These are phyloP conservation scores for Citrus australasica DNA, from an alignment of 345 rosid species.

Conservation along the genomic window DNA sequence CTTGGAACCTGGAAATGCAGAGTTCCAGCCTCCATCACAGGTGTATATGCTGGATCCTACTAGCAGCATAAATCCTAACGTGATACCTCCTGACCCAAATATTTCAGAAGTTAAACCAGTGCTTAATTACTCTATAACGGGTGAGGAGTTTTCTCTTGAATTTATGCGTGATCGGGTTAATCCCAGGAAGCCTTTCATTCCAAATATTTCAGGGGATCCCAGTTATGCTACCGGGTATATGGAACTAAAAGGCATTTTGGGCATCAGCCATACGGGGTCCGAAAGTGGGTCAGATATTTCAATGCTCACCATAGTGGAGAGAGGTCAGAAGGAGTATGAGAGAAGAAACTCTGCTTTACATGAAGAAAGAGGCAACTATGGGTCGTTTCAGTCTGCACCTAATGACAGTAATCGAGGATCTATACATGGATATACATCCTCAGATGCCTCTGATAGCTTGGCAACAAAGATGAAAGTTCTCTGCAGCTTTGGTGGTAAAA, in stretches of 20 bases:
- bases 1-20: constrained; percentile 48
- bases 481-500: constrained; percentile 88
- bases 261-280: constrained; percentile 55
- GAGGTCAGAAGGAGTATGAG: constrained; percentile 46
- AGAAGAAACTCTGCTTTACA: constrained; percentile 37
- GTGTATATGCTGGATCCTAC: constrained; percentile 36
- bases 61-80: constrained; percentile 33
- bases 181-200: constrained; percentile 44
- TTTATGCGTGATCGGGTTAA: constrained; percentile 77
- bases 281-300: constrained; percentile 65
- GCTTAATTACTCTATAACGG: constrained; percentile 77
- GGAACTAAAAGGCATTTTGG: constrained; percentile 65
- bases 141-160: constrained; percentile 91
- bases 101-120: constrained; percentile 61
- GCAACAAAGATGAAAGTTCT: constrained; percentile 61
- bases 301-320: constrained; percentile 38
- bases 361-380: constrained; percentile 42
- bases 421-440: constrained; percentile 32
- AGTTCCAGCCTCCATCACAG: constrained; percentile 38
- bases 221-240: constrained; percentile 47
- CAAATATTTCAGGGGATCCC: constrained; percentile 40
- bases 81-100: constrained; percentile 39
- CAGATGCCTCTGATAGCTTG: constrained; percentile 42
- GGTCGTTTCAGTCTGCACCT: constrained; percentile 48
- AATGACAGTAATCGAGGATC: constrained; percentile 35